Conservation (phyloP, 805 yeast genomes). For the Komagataella pseudopastoris region DNA sequence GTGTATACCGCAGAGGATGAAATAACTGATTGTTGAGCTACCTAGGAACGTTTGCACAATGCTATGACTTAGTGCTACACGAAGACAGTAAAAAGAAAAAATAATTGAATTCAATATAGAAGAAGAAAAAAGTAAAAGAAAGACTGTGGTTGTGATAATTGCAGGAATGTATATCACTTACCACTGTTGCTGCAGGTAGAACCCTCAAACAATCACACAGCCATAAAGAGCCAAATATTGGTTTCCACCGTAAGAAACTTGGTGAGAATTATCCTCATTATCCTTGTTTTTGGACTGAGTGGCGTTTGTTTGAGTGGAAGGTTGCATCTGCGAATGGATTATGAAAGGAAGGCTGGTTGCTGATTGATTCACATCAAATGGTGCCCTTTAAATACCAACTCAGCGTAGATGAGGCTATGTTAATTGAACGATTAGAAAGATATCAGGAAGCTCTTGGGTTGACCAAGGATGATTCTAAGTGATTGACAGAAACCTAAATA, state of each 20-base stretch:
- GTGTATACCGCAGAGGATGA: not conserved
- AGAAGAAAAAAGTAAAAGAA: not conserved
- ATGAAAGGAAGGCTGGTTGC: not conserved
- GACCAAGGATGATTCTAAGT: not conserved
- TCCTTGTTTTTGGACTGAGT: not conserved
- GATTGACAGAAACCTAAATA: not conserved
- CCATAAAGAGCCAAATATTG: not conserved
- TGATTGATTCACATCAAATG: not conserved
- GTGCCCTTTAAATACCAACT: not conserved
- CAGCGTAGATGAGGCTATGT: not conserved
- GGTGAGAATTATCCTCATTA: not conserved
- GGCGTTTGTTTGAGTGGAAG: not conserved
- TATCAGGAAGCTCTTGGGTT: not conserved
- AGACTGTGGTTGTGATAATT: not conserved
- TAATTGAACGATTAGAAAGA: not conserved
- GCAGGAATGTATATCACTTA: not conserved
- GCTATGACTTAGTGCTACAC: not conserved
- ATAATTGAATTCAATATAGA: not conserved
- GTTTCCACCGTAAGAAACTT: not conserved
- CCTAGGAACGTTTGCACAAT: not conserved
- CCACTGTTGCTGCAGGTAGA: not conserved
- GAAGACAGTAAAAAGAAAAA: no score
- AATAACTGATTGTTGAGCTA: no score
- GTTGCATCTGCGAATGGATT: not conserved
- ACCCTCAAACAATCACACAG: not conserved